Base-by-base conservation (phyloP, 257 asterid genomes). In the Solanum rostratum region DNA sequence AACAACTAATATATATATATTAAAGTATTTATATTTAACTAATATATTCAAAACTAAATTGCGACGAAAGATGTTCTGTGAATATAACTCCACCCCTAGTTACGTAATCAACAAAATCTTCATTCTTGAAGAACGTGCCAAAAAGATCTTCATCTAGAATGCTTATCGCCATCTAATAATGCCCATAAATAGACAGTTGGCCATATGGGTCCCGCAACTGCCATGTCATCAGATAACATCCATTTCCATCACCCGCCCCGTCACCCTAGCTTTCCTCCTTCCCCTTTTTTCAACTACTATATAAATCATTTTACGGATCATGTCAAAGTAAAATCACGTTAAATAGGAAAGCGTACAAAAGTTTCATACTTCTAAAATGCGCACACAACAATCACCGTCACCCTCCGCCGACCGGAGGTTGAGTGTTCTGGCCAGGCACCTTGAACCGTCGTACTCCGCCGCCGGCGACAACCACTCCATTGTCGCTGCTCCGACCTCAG, bases 401-500 rank as follows among this genome's bases (percentile, higher is more conserved):
- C 73, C 80, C 85, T 27, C 84, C 54, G 90, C 94, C 57, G 97
- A 93, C 87, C 95, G 99, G 91, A 90, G 99, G 86, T 29, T 97
- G 16, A 65, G 85, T 22, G 90, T 94, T 87, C 86, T 95, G 59
- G 85, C 82, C 1, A 91, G 93, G 11, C 99, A 97, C 89, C 91
- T 95, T 33, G 90, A 91, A 76, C 91, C 91, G 86, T 79, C 62
- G 43, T 57, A 53, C 82, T 2, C 18, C 87, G 54, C 83, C 92
- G 10, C 84, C 91, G 19, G 19, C 69, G 37, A 54, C 70, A 18
- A 79, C 63, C 85, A 41, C 54, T 54, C 86, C 33, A 79, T 92
- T 86, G 83, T 91, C 84, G 91, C 92, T 88, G 90, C 93, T 22
- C 97, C 97, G 2, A 95, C 97, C 29, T 90, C 98, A 1, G 91